Evolutionary conservation across 768 basidiomycete genomes (phyloP), one percentile per base, ranked within the genome.

Genomic region (Dendrothele bispora): DNA sequence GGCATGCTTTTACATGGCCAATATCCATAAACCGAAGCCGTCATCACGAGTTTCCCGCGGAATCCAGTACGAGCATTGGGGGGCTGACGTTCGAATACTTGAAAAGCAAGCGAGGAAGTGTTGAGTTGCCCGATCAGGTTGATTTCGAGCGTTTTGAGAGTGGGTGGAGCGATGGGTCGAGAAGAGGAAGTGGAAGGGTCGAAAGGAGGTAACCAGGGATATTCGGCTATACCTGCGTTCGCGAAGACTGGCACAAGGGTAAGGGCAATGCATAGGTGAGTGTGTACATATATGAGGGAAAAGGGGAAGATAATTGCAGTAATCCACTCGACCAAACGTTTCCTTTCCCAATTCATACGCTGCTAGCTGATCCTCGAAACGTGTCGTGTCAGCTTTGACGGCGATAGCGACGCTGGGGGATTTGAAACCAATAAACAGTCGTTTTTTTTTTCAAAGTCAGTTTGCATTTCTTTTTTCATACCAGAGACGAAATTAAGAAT

Each of bases 181-280:
- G 43, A 41, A 10, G 49, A 22, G 2, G 52, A 48, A 14, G 53
- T 49, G 7, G 29, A 27, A 3, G 56, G 49, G 25, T 55, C 35
- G 44, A 58, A 58, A 7, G 53, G 49, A 10, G 51, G 51, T 14
- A 58, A 51, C 56, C 56, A 58, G 11, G 54, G 56, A 22, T 24
- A 51, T 11, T 58, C 56, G 18, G 54, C 54, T 27, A 58, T 48
- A 7, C 54, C 56, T 20, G 56, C 56, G 37, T 58, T 58, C 7
- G 56, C 56, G 29, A 58, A 58, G 3, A 55, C 54, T 58, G 7
- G n/a, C 24, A 7, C 2, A 37, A n/a, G n/a, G 12, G n/a, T 1
- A 30, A 10, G 15, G 11, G 22, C 30, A 7, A 15, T 25, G 26
- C 22, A 6, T 25, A 14, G 29, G 15, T 32, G 35, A 4, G 22